Percentiles rank a stretch among this genome's conserved stretches.
These are phyloP conservation scores for Jatropha curcas DNA, from an alignment of 345 rosid genomes.

Conservation along the genomic window DNA sequence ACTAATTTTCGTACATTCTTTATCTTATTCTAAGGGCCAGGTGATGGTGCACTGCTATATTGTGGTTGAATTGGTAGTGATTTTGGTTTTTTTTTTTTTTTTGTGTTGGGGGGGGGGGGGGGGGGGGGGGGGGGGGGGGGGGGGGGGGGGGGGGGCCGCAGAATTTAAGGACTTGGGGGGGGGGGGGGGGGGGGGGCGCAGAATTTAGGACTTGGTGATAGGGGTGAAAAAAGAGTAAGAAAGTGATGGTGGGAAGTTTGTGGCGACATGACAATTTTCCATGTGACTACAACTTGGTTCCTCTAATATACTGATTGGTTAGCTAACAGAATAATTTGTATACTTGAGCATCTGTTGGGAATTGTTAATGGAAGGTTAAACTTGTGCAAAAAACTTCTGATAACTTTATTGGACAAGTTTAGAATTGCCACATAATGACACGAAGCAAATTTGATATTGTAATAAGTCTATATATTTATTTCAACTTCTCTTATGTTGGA, in stretches of 20 bases:
- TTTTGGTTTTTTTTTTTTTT: too few relatives aligned
- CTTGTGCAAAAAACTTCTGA: background rate
- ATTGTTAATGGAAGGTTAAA: background rate
- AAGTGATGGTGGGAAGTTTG: background rate
- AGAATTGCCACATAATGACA: background rate
- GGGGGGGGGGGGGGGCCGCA: too few relatives aligned
- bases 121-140: too few relatives aligned
- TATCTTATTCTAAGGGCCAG: too few relatives aligned
- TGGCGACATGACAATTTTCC: background rate
- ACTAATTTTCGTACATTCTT: too few relatives aligned
- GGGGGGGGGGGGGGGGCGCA: too few relatives aligned
- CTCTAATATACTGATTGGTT: background rate
- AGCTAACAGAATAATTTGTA: background rate
- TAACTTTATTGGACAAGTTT: background rate
- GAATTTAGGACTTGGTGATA: background rate
- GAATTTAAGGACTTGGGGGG: too few relatives aligned
- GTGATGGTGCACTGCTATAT: too few relatives aligned
- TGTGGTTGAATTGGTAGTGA: too few relatives aligned
- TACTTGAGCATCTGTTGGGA: background rate
- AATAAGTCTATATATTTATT: background rate
- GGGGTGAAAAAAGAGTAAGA: background rate
- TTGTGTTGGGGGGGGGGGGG: too few relatives aligned
- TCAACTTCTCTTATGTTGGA: background rate
- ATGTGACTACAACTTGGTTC: background rate
- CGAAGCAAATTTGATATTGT: background rate